Evolutionary conservation across 768 basidiomycete genomes (phyloP).

Genomic region (Rubroboletus pulcherrimus): DNA sequence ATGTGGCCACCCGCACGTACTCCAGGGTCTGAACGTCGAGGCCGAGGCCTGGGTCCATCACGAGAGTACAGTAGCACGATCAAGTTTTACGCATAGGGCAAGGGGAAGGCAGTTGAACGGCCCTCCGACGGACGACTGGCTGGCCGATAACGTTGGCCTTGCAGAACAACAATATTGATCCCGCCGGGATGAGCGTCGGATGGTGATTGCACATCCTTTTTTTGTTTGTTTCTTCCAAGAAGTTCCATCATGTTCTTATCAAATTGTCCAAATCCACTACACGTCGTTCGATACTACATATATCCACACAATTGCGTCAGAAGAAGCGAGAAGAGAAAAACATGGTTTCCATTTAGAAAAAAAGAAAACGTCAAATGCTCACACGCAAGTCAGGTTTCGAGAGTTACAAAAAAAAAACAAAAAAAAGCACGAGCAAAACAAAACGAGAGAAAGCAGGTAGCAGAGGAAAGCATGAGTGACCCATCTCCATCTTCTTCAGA

Average conservation of each 20-base stretch:
- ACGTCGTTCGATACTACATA: neutral
- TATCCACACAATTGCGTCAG: neutral
- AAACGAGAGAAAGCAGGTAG: neutral
- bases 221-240: neutral
- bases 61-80: too few species aligned
- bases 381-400: neutral
- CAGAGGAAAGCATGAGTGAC: neutral
- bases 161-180: neutral
- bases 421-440: neutral
- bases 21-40: too few species aligned
- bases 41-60: too few species aligned
- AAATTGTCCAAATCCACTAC: neutral
- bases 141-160: neutral
- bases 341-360: neutral
- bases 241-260: neutral
- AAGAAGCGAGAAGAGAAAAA: neutral
- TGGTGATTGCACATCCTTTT: neutral
- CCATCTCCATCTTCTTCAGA: constrained; percentile 8
- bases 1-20: neutral
- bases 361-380: neutral
- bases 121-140: too few species aligned
- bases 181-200: neutral
- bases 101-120: too few species aligned
- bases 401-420: neutral
- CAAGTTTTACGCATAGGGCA: too few species aligned